These are phyloP conservation scores for Wickerhamiella vanderwaltii DNA, from an alignment of 805 yeast genomes.

Conservation along the genomic window DNA sequence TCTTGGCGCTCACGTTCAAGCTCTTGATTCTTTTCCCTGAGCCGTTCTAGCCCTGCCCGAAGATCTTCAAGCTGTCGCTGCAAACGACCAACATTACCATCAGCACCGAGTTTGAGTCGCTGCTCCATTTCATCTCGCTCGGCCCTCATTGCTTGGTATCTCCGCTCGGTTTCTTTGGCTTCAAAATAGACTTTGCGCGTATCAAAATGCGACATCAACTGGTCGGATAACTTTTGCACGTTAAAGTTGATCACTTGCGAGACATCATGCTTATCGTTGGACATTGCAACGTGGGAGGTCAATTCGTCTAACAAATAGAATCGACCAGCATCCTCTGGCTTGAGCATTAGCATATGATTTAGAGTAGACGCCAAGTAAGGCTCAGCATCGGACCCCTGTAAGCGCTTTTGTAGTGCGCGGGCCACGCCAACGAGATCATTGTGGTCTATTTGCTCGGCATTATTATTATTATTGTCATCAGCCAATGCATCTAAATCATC, in stretches of 20 bases:
- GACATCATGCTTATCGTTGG: conserved; percentile 40
- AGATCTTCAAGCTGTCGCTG: conserved; percentile 52
- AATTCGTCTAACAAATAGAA: conserved; percentile 54
- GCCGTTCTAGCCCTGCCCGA: conserved; percentile 43
- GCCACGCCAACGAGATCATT: conserved; percentile 63
- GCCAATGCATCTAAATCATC: conserved; percentile 35
- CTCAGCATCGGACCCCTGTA: conserved; percentile 48
- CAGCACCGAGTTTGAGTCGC: conserved; percentile 63
- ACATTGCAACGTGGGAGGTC: conserved; percentile 35
- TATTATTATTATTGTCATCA: not conserved
- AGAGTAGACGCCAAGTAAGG: conserved; percentile 48
- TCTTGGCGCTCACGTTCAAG: conserved; percentile 52
- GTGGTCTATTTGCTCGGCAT: conserved; percentile 25
- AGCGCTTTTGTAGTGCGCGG: conserved; percentile 42
- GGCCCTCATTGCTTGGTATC: conserved; percentile 43
- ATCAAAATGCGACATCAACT: conserved; percentile 74
- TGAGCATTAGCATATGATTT: conserved; percentile 48
- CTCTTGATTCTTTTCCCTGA: conserved; percentile 50
- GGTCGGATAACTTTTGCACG: conserved; percentile 56
- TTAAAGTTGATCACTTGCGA: conserved; percentile 49
- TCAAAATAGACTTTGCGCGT: conserved; percentile 60
- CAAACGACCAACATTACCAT: conserved; percentile 52
- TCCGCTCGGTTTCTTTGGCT: conserved; percentile 39
- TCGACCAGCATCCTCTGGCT: conserved; percentile 33
- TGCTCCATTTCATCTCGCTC: conserved; percentile 52